Percentiles rank a stretch among this genome's conserved stretches.
These are phyloP conservation scores for Penicillium simplicissimum DNA, from an alignment of 495 filamentous ascomycete species.

Conservation along the genomic window DNA sequence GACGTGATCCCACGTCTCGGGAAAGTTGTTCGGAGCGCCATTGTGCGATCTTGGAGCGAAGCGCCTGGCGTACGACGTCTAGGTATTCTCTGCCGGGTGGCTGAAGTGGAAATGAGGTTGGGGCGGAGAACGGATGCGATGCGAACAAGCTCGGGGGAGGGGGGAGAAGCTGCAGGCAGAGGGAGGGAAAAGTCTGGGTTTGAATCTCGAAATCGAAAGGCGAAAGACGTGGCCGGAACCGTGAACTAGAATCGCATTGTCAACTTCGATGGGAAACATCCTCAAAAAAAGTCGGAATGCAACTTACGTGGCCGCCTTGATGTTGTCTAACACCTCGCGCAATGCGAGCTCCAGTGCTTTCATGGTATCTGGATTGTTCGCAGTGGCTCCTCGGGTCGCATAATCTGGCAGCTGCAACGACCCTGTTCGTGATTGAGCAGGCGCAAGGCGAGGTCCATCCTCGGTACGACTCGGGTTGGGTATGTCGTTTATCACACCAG, in stretches of 20 bases:
- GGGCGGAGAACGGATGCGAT: slow-evolving; percentile 66
- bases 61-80: slow-evolving; percentile 64
- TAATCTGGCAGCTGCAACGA: slow-evolving; percentile 56
- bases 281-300: slow-evolving; percentile 7
- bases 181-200: slow-evolving; percentile 74
- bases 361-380: slow-evolving; percentile 67
- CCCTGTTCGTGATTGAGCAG: slow-evolving; percentile 43
- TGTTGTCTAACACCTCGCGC: slow-evolving; percentile 73
- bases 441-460: slow-evolving; percentile 42
- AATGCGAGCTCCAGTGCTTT: slow-evolving; percentile 83
- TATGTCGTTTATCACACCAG: slow-evolving; percentile 79
- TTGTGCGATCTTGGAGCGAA: slow-evolving; percentile 63
- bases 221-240: slow-evolving; percentile 43
- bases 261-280: neutral
- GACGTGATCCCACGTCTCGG: slow-evolving; percentile 29
- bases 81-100: slow-evolving; percentile 70
- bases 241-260: slow-evolving; percentile 26
- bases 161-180: slow-evolving; percentile 77
- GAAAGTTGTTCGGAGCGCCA: slow-evolving; percentile 53
- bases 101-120: slow-evolving; percentile 71
- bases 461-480: slow-evolving; percentile 45
- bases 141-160: slow-evolving; percentile 74
- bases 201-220: slow-evolving; percentile 86
- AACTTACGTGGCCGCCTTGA: slow-evolving; percentile 77
- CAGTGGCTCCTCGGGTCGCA: slow-evolving; percentile 57